Conservation (phyloP, 805 yeast species). For the Saturnispora galanensis region DNA sequence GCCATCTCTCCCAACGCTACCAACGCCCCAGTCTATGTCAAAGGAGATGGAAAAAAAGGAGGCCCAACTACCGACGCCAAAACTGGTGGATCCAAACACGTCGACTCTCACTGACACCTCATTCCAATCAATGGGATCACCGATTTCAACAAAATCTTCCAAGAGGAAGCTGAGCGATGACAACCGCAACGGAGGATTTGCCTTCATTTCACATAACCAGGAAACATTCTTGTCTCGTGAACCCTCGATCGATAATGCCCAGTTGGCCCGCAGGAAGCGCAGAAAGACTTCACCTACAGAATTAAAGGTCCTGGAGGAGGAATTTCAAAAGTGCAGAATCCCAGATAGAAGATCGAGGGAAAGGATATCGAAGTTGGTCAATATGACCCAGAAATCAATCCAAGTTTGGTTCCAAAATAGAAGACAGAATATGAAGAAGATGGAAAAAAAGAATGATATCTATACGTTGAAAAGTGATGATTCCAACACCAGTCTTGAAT, state of each 20-base stretch:
- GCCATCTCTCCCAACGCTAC: not conserved
- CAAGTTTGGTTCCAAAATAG: slow-evolving; percentile 98
- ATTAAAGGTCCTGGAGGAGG: slow-evolving; percentile 67
- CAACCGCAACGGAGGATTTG: slow-evolving; percentile 40
- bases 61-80: not conserved
- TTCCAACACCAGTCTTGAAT: not conserved
- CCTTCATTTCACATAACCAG: slow-evolving; percentile 90
- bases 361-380: slow-evolving; percentile 69
- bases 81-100: not conserved
- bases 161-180: not conserved
- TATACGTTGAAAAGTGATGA: slow-evolving; percentile 3
- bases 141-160: not conserved
- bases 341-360: slow-evolving; percentile 72
- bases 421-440: slow-evolving; percentile 69
- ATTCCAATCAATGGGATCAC: slow-evolving; percentile 5
- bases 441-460: slow-evolving; percentile 1
- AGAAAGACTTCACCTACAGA: slow-evolving; percentile 91
- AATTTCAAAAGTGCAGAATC: slow-evolving; percentile 66
- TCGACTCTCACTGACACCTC: not conserved
- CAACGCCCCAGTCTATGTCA: slow-evolving; percentile 14
- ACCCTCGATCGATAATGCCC: slow-evolving; percentile 82
- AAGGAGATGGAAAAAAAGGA: not conserved
- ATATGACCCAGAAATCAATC: slow-evolving; percentile 95
- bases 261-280: slow-evolving; percentile 86
- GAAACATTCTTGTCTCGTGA: slow-evolving; percentile 77